These are phyloP conservation scores for Mycena alexandri DNA, from an alignment of 768 basidiomycete genomes.

Conservation along the genomic window DNA sequence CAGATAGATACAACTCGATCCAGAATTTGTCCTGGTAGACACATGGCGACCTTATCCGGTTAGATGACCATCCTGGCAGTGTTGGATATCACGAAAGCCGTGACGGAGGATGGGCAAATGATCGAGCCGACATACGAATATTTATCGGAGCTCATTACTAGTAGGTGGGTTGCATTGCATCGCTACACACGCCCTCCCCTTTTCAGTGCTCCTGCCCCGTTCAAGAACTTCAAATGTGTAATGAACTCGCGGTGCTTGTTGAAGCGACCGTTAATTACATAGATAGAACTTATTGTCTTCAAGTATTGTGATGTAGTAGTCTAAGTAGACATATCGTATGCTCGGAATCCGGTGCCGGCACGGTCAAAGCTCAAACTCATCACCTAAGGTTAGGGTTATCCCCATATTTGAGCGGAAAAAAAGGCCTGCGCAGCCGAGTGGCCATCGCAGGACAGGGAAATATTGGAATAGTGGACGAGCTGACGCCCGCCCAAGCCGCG, in stretches of 20 bases:
- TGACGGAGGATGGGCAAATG: conserved; percentile 39
- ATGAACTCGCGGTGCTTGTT: background rate
- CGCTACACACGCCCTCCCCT: too few relatives aligned
- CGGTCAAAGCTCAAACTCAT: background rate
- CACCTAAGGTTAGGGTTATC: conserved; percentile 19
- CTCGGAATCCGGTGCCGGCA: too few relatives aligned
- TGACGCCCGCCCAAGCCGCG: conserved; percentile 8
- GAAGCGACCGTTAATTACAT: too few relatives aligned
- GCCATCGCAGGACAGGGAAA: conserved; percentile 51
- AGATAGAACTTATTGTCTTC: too few relatives aligned
- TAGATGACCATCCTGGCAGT: conserved; percentile 45
- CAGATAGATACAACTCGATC: background rate
- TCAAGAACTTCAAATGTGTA: background rate
- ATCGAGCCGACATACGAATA: conserved; percentile 34
- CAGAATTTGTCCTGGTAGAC: conserved; percentile 38
- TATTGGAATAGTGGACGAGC: conserved; percentile 8
- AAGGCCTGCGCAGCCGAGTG: conserved; percentile 55
- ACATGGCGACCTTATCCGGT: conserved; percentile 41
- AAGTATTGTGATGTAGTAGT: too few relatives aligned
- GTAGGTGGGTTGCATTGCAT: background rate
- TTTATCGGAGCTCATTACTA: conserved; percentile 1
- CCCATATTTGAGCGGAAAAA: conserved; percentile 29
- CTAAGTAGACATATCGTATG: too few relatives aligned
- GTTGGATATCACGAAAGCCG: conserved; percentile 43
- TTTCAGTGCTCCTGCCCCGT: too few relatives aligned